phyloP scores from a whole-genome alignment of 805 yeast species.

The Metschnikowia lunata region DNA sequence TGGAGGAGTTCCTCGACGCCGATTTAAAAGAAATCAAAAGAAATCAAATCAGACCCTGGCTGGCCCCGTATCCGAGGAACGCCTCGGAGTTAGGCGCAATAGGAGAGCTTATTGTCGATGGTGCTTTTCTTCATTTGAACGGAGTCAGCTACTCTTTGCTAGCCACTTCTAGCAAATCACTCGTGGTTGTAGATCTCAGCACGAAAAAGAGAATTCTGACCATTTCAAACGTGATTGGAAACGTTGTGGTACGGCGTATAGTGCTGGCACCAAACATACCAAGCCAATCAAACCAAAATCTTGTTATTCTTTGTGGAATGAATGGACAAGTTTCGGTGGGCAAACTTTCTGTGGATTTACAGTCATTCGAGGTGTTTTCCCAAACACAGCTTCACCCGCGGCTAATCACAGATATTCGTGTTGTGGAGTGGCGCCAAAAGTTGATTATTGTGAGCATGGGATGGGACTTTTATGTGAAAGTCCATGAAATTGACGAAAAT shows the following conservation, averaged over 20 bases:
- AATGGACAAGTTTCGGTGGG: constrained; percentile 41
- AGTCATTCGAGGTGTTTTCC: background rate
- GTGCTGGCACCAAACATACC: constrained; percentile 13
- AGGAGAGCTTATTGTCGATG: constrained; percentile 22
- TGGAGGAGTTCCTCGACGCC: constrained; percentile 2
- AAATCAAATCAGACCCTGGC: constrained; percentile 24
- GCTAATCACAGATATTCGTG: constrained; percentile 36
- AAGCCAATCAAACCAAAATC: constrained; percentile 9
- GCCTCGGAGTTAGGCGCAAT: constrained; percentile 9
- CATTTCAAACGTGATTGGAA: constrained; percentile 17
- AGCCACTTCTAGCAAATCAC: constrained; percentile 18
- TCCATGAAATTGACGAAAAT: constrained; percentile 25
- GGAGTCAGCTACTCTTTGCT: constrained; percentile 9
- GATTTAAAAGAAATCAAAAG: constrained; percentile 11
- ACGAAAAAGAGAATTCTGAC: constrained; percentile 13
- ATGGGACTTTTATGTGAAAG: constrained; percentile 48
- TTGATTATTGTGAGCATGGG: constrained; percentile 53
- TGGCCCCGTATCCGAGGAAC: constrained; percentile 26
- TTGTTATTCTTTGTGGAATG: constrained; percentile 46
- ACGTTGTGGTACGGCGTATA: constrained; percentile 33
- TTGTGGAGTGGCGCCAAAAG: constrained; percentile 11
- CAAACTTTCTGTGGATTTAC: constrained; percentile 1
- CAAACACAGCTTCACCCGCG: constrained; percentile 32
- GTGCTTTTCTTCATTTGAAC: constrained; percentile 9
- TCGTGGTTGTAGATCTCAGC: constrained; percentile 18